Conservation (phyloP, 2,329 filamentous ascomycete genomes). For the Monilinia laxa region DNA sequence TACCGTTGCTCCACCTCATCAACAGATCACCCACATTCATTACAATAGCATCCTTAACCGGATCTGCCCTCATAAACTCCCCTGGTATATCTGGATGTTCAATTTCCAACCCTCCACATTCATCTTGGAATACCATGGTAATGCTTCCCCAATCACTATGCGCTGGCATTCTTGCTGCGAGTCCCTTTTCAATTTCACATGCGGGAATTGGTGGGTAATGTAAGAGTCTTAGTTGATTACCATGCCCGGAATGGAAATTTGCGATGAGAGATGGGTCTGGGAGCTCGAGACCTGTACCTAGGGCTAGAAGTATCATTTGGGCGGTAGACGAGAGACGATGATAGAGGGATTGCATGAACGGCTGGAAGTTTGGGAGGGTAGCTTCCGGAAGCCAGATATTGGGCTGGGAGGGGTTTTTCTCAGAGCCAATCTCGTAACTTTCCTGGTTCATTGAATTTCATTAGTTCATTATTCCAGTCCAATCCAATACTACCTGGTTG, state of each 20-base stretch:
- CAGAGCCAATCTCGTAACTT: slow-evolving; percentile 53
- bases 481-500: slow-evolving; percentile 4
- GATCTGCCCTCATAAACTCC: slow-evolving; percentile 45
- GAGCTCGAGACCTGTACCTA: slow-evolving; percentile 50
- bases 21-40: slow-evolving; percentile 53
- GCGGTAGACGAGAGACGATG: slow-evolving; percentile 47
- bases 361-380: slow-evolving; percentile 47
- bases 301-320: slow-evolving; percentile 46
- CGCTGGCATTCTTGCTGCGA: slow-evolving; percentile 48
- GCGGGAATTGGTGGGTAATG: slow-evolving; percentile 56
- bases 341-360: slow-evolving; percentile 51
- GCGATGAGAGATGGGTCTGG: slow-evolving; percentile 48
- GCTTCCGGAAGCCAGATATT: slow-evolving; percentile 52
- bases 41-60: slow-evolving; percentile 45
- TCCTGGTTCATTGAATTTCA: slow-evolving; percentile 42
- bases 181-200: slow-evolving; percentile 44
- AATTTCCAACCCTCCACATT: slow-evolving; percentile 51
- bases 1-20: slow-evolving; percentile 52
- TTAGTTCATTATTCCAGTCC: background rate
- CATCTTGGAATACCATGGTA: slow-evolving; percentile 55
- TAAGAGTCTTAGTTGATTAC: slow-evolving; percentile 59
- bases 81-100: slow-evolving; percentile 45
- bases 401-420: slow-evolving; percentile 46
- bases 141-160: slow-evolving; percentile 54
- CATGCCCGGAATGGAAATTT: slow-evolving; percentile 52